Conservation (phyloP, 2,329 filamentous ascomycete genomes). For the Didymella sp. region DNA sequence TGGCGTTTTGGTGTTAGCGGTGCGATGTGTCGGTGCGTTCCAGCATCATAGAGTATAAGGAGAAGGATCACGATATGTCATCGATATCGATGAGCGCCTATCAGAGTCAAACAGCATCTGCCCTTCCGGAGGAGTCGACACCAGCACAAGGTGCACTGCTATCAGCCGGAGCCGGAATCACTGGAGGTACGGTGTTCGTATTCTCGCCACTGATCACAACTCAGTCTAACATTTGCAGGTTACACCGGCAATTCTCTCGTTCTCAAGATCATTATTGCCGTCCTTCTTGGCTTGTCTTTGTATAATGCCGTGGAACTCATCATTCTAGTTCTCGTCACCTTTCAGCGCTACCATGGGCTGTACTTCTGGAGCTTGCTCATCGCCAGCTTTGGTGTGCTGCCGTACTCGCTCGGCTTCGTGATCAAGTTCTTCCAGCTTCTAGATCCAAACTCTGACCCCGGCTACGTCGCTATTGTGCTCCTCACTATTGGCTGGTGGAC, state of each 20-base stretch:
- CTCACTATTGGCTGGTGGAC: conserved; percentile 63
- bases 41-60: conserved; percentile 3
- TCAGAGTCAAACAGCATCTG: conserved; percentile 21
- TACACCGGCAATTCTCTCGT: conserved; percentile 43
- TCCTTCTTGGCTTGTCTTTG: conserved; percentile 43
- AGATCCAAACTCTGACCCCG: conserved; percentile 31
- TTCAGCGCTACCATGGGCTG: conserved; percentile 55
- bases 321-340: conserved; percentile 56
- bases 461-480: conserved; percentile 53
- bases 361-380: conserved; percentile 60
- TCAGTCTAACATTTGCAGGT: conserved; percentile 22
- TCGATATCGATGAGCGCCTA: conserved; percentile 20
- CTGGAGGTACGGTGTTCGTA: conserved; percentile 33
- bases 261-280: conserved; percentile 47
- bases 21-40: conserved; percentile 9
- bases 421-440: conserved; percentile 52
- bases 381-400: conserved; percentile 54
- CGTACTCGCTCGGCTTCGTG: conserved; percentile 57
- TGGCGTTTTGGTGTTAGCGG: conserved; percentile 2
- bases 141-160: conserved; percentile 38
- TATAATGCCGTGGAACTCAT: conserved; percentile 57
- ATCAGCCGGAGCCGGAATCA: conserved; percentile 43
- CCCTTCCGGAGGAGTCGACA: conserved; percentile 24
- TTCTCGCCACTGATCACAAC: not conserved
- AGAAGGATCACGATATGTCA: conserved; percentile 26